A percentile compares a stretch with the other conserved stretches of the same genome.
phyloP scores from a whole-genome alignment of 768 basidiomycete species.

The Amanita exitialis region DNA sequence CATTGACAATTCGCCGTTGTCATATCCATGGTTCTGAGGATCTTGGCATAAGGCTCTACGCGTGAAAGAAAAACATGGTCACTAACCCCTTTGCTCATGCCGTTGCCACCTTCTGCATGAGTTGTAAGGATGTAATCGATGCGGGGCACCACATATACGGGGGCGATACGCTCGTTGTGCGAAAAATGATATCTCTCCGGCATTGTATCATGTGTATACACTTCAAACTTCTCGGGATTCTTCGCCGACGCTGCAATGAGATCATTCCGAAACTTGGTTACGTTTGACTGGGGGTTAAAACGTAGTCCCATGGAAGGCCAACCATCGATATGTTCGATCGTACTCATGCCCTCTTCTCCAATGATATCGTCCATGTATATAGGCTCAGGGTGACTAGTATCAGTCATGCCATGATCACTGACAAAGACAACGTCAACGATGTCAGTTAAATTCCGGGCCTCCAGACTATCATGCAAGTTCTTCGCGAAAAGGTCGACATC shows the following conservation, averaged over 20 bases:
- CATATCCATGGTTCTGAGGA: conserved; percentile 79
- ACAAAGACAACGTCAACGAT: conserved; percentile 88
- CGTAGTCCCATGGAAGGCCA: conserved; percentile 89
- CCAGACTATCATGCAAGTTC: conserved; percentile 52
- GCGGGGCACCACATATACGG: conserved; percentile 75
- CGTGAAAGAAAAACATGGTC: neutral
- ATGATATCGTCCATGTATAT: conserved; percentile 79
- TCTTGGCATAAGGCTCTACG: neutral
- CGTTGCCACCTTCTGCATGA: conserved; percentile 42
- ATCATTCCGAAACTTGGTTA: conserved; percentile 40
- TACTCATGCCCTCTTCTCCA: conserved; percentile 47
- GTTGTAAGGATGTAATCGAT: conserved; percentile 76
- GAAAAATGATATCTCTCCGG: conserved; percentile 73
- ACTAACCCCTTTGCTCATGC: conserved; percentile 70
- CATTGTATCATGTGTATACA: conserved; percentile 77
- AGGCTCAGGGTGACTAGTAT: conserved; percentile 68
- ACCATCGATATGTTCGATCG: conserved; percentile 71
- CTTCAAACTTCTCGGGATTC: conserved; percentile 61
- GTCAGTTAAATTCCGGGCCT: conserved; percentile 63
- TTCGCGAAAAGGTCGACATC: conserved; percentile 69
- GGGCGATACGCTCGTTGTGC: conserved; percentile 69
- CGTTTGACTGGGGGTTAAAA: conserved; percentile 52
- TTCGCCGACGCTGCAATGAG: conserved; percentile 41
- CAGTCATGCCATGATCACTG: conserved; percentile 87
- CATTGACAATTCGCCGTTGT: conserved; percentile 71